phyloP scores from a whole-genome alignment of 140 eudicot genomes.

The Bidens hawaiensis region DNA sequence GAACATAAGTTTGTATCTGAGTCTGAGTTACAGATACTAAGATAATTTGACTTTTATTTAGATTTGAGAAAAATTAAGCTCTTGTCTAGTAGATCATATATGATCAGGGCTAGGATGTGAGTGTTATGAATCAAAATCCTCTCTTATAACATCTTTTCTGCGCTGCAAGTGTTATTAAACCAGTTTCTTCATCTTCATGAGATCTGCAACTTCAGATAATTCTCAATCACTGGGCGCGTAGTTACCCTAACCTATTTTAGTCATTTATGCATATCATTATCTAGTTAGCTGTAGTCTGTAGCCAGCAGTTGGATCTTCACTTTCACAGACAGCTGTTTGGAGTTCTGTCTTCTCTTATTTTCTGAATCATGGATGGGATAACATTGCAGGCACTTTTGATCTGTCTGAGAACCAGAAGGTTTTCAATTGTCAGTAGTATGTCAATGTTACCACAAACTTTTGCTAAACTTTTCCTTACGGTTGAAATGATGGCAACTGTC shows the following conservation, averaged over 20 bases:
- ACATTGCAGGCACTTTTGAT: constrained; percentile 44
- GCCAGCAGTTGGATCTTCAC: constrained; percentile 25
- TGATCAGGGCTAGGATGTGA: constrained; percentile 6
- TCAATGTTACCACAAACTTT: constrained; percentile 18
- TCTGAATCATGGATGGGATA: constrained; percentile 29
- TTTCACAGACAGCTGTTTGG: constrained; percentile 27
- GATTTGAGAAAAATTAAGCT: neutral
- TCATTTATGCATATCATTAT: constrained; percentile 14
- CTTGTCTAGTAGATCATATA: constrained; percentile 3
- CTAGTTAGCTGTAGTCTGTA: constrained; percentile 17
- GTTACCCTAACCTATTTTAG: constrained; percentile 1
- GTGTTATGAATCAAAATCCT: constrained; percentile 7
- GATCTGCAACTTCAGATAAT: neutral
- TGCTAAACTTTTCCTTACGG: constrained; percentile 12
- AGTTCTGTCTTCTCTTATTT: constrained; percentile 3
- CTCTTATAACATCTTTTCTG: neutral
- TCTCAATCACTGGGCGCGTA: neutral
- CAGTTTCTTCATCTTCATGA: neutral
- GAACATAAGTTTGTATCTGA: constrained; percentile 6
- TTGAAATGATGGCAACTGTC: constrained; percentile 4
- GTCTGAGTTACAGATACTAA: constrained; percentile 5
- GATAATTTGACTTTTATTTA: neutral
- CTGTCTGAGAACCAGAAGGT: constrained; percentile 23
- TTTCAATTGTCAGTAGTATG: constrained; percentile 20
- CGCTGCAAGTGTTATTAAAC: neutral